Percentiles rank a stretch among this genome's conserved stretches.
Conservation (phyloP, 2,329 filamentous ascomycete genomes). For the Thelonectria blattea region DNA sequence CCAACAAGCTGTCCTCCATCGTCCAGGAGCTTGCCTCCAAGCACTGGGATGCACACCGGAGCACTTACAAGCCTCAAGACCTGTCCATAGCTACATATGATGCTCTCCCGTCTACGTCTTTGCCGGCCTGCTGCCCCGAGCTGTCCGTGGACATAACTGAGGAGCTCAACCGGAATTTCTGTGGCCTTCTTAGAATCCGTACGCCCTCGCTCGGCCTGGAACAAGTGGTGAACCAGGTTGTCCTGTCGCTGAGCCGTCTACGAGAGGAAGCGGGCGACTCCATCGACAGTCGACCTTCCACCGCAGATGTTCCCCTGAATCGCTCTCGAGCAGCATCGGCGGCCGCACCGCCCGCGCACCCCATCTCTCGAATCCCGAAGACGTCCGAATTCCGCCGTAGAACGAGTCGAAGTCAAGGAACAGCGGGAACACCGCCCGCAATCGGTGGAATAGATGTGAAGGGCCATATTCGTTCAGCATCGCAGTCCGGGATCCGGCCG, state of each 20-base stretch:
- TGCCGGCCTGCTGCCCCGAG: conserved; percentile 56
- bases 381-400: conserved; percentile 26
- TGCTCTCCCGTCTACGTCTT: conserved; percentile 38
- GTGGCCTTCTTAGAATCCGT: conserved; percentile 52
- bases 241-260: conserved; percentile 41
- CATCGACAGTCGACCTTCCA: conserved; percentile 24
- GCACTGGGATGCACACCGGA: conserved; percentile 55
- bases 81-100: conserved; percentile 38
- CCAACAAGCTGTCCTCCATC: conserved; percentile 39
- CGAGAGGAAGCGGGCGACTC: conserved; percentile 26
- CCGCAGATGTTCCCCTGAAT: conserved; percentile 21
- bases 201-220: conserved; percentile 51
- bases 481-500: conserved; percentile 28
- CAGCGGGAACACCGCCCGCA: conserved; percentile 16
- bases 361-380: conserved; percentile 33
- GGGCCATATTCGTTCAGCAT: conserved; percentile 26
- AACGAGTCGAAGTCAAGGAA: conserved; percentile 19
- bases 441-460: conserved; percentile 22
- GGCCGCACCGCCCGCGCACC: conserved; percentile 20
- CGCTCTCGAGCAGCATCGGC: conserved; percentile 29
- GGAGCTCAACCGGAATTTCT: conserved; percentile 57
- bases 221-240: conserved; percentile 53
- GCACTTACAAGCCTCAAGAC: conserved; percentile 43
- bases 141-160: conserved; percentile 54
- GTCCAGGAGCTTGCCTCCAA: conserved; percentile 51